Evolutionary conservation across 192 early-diverging fungal species (phyloP), one percentile per base, ranked within the genome.

Genomic region (Jimgerdemannia flammicorona): DNA sequence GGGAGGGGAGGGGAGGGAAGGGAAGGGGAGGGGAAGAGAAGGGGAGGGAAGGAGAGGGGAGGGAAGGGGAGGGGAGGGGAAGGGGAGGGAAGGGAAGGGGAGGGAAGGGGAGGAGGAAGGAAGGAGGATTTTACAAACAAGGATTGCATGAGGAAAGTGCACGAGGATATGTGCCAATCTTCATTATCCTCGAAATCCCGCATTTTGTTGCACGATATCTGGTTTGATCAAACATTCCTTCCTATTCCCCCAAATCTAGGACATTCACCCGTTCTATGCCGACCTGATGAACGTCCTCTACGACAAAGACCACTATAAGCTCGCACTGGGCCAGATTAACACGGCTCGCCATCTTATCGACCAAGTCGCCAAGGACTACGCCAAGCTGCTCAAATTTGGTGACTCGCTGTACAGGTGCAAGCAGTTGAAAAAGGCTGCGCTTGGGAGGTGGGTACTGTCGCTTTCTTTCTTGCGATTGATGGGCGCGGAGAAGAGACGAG

Each of bases 221-320:
- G 29, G 29, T 29, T 29, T 29, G 29, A 29, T 29, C 29, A 29
- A 29, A 29, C 29, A 29, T 29, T 29, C 29, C 29, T 0, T 29
- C 29, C 29, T n/a, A n/a, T n/a, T 70, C 42, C 69, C 11, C 40
- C 64, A 65, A 18, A 44, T 67, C 6, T 83, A 95, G 93, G 93
- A 99, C 86, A 98, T 99, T 80, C 98, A 99, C 79, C 98, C 98
- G 63, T 99, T 99, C 85, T 99, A 99, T 83, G 89, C 98, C 17
- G 98, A 99, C 82, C 86, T 99, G 77, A 99, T 99, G 97, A 99
- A 99, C 87, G 98, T 99, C 43, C 91, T 99, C 71, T 99, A 99
- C 87, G 98, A 99, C 89, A 94, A 95, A 84, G 98, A 99, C 83
- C 98, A 99, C 87, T 99, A 99, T 87, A 99, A 99, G 86, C 91